A percentile compares a stretch with the other conserved stretches of the same genome.
Conservation (phyloP, 352 stramenopile genomes). For the Phytophthora palmivora region DNA sequence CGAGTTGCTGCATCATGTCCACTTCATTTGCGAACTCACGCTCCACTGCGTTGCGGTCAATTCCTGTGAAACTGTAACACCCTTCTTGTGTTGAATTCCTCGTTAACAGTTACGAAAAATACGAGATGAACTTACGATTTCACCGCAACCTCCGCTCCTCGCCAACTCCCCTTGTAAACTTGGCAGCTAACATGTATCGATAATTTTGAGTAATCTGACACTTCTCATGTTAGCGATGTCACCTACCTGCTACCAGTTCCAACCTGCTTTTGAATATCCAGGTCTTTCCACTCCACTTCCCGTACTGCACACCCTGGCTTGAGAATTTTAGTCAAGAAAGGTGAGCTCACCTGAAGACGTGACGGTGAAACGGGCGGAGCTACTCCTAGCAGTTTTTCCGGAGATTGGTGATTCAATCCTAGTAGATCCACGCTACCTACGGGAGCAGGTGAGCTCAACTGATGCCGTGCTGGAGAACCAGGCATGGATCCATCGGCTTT, state of each 20-base stretch:
- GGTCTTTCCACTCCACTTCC: slow-evolving; percentile 46
- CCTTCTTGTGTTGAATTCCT: neutral
- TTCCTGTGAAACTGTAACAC: slow-evolving; percentile 58
- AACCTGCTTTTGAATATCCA: slow-evolving; percentile 59
- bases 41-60: slow-evolving; percentile 52
- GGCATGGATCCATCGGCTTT: slow-evolving; percentile 5
- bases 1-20: slow-evolving; percentile 67
- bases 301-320: slow-evolving; percentile 33
- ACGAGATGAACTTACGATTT: slow-evolving; percentile 59
- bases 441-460: slow-evolving; percentile 9
- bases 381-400: slow-evolving; percentile 2
- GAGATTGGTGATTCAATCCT: slow-evolving; percentile 23
- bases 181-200: slow-evolving; percentile 52
- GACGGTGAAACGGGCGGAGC: slow-evolving; percentile 9
- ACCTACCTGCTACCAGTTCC: slow-evolving; percentile 72
- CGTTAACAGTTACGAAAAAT: neutral
- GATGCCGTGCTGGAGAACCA: slow-evolving; percentile 9
- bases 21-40: slow-evolving; percentile 86
- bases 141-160: slow-evolving; percentile 74
- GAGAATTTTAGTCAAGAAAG: slow-evolving; percentile 23
- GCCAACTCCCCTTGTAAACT: slow-evolving; percentile 82
- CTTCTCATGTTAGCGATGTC: neutral
- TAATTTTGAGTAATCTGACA: neutral
- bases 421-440: slow-evolving; percentile 41
- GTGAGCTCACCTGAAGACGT: slow-evolving; percentile 5